These are phyloP conservation scores for Sarocladium brachiariae DNA, from an alignment of 2,329 filamentous ascomycete genomes.

Conservation along the genomic window DNA sequence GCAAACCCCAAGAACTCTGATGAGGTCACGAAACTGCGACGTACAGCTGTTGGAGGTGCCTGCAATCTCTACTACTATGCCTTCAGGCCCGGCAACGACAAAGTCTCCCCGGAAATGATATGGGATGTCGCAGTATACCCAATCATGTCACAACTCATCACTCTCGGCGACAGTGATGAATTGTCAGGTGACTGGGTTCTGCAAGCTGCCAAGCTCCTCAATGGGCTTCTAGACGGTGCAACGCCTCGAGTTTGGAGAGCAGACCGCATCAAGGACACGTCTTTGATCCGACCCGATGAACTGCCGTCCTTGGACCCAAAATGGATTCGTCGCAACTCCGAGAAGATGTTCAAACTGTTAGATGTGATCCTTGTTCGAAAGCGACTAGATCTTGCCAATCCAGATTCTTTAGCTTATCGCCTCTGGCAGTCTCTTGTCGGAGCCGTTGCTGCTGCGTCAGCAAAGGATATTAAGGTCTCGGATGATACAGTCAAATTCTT, in stretches of 20 bases:
- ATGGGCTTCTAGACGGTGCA: slow-evolving; percentile 58
- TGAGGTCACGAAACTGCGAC: slow-evolving; percentile 41
- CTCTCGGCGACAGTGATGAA: slow-evolving; percentile 26
- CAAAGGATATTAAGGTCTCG: slow-evolving; percentile 85
- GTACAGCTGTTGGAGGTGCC: slow-evolving; percentile 59
- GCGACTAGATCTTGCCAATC: slow-evolving; percentile 55
- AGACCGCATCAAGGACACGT: slow-evolving; percentile 57
- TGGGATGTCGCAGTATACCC: slow-evolving; percentile 72
- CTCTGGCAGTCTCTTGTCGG: slow-evolving; percentile 58
- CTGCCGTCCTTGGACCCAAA: slow-evolving; percentile 77
- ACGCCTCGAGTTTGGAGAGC: slow-evolving; percentile 63
- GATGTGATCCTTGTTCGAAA: slow-evolving; percentile 53
- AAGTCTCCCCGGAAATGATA: slow-evolving; percentile 56
- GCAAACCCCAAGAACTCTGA: slow-evolving; percentile 49
- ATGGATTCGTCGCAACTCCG: slow-evolving; percentile 73
- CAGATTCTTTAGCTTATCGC: slow-evolving; percentile 43
- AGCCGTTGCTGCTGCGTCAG: slow-evolving; percentile 59
- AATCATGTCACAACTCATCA: slow-evolving; percentile 53
- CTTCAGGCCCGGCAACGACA: slow-evolving; percentile 62
- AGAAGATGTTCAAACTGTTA: slow-evolving; percentile 56
- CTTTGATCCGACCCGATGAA: slow-evolving; percentile 59
- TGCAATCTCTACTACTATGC: slow-evolving; percentile 79
- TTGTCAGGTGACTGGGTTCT: slow-evolving; percentile 43
- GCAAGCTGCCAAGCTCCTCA: slow-evolving; percentile 62
- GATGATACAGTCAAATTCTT: slow-evolving; percentile 76